Conservation (phyloP, 345 rosid genomes). For the Rhizophora mangle region DNA sequence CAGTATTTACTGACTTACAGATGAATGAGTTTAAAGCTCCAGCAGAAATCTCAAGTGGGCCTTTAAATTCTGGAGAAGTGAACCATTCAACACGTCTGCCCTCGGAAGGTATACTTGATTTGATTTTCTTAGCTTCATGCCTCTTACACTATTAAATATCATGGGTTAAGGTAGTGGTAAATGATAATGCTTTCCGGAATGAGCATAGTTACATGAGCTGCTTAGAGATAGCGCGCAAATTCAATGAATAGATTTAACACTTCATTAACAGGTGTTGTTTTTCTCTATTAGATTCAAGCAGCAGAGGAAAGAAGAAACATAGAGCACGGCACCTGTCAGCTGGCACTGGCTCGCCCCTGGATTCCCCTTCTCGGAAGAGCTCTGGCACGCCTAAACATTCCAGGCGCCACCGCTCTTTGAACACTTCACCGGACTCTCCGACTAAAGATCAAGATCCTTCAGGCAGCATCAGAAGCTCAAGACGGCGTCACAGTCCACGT, state of each 20-base stretch:
- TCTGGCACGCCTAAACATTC: constrained; percentile 34
- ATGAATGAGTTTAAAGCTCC: constrained; percentile 35
- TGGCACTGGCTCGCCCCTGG: neutral
- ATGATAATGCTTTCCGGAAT: too few species aligned
- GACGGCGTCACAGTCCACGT: constrained; percentile 14
- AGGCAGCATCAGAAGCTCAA: neutral
- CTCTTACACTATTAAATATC: neutral
- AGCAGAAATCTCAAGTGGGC: constrained; percentile 9
- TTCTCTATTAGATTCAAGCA: constrained; percentile 22
- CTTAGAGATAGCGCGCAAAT: neutral
- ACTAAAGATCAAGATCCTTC: constrained; percentile 14
- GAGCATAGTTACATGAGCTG: neutral
- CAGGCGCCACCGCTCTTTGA: constrained; percentile 33
- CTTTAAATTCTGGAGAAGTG: constrained; percentile 10
- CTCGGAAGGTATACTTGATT: constrained; percentile 27
- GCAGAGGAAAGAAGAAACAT: constrained; percentile 32
- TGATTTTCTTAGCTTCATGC: neutral
- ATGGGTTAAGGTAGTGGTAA: neutral
- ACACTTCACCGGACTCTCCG: constrained; percentile 26
- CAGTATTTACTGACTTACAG: constrained; percentile 24
- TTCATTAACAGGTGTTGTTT: neutral
- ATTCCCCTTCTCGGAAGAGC: constrained; percentile 16
- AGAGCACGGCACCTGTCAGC: constrained; percentile 31
- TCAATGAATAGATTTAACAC: too few species aligned
- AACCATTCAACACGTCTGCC: constrained; percentile 1